Conservation (phyloP, 2,329 filamentous ascomycete genomes). For the Botrytis medusae region DNA sequence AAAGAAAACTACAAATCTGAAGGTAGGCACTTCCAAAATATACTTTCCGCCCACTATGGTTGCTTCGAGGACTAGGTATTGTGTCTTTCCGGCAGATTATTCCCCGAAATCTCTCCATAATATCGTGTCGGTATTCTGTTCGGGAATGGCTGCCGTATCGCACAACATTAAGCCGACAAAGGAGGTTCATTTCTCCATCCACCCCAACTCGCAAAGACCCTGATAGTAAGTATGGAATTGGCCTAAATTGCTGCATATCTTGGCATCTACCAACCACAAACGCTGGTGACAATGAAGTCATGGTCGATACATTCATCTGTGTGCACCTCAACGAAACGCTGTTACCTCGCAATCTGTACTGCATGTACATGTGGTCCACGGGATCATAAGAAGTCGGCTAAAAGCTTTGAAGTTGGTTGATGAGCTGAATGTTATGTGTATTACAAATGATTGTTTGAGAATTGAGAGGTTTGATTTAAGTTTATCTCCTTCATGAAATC, state of each 20-base stretch:
- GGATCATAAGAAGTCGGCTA: too few relatives aligned
- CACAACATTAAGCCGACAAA: slow-evolving; percentile 2
- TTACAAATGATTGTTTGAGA: background rate
- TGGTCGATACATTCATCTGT: background rate
- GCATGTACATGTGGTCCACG: background rate
- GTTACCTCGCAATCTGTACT: background rate
- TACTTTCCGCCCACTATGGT: too few relatives aligned
- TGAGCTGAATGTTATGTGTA: too few relatives aligned
- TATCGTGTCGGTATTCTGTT: background rate
- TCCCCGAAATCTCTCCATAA: background rate
- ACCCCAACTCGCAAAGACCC: background rate
- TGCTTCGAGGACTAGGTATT: too few relatives aligned
- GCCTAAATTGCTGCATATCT: background rate
- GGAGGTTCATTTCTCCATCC: slow-evolving; percentile 3
- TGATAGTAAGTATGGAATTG: background rate
- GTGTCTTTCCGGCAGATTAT: background rate
- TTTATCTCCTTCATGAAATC: background rate
- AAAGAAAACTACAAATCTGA: background rate
- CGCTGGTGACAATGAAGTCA: slow-evolving; percentile 1
- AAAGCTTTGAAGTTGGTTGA: background rate
- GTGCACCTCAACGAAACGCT: background rate
- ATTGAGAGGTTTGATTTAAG: background rate
- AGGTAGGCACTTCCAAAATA: background rate
- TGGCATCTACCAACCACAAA: background rate
- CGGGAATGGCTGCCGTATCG: background rate